A percentile compares a stretch with the other conserved stretches of the same genome.
phyloP scores from a whole-genome alignment of 2,329 filamentous ascomycete species.

The Alternaria arbusti region DNA sequence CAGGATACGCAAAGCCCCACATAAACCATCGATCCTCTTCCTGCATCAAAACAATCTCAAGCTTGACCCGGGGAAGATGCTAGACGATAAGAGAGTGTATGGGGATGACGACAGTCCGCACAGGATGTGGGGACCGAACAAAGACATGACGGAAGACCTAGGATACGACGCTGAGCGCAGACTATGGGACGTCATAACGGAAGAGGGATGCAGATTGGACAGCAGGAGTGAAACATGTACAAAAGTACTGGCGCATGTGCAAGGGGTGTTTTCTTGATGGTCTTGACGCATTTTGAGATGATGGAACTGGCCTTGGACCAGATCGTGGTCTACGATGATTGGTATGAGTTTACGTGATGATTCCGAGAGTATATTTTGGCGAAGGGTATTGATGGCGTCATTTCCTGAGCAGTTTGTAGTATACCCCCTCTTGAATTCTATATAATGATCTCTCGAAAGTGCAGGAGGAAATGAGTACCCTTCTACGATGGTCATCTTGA shows the following conservation, averaged over 20 bases:
- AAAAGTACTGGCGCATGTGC: conserved; percentile 13
- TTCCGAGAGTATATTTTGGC: background rate
- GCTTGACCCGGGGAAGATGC: conserved; percentile 20
- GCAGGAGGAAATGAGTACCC: background rate
- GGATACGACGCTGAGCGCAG: conserved; percentile 33
- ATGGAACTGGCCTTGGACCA: background rate
- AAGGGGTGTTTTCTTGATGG: conserved; percentile 26
- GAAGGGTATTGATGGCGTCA: background rate
- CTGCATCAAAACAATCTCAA: conserved; percentile 32
- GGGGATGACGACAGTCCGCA: conserved; percentile 15
- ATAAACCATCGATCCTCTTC: conserved; percentile 21
- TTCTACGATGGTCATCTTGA: background rate
- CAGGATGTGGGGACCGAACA: conserved; percentile 29
- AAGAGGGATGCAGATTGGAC: conserved; percentile 29
- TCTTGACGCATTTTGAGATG: conserved; percentile 8
- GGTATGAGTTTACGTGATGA: background rate
- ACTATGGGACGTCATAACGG: conserved; percentile 30
- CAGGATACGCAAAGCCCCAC: conserved; percentile 3
- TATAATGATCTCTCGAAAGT: background rate
- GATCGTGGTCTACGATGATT: background rate
- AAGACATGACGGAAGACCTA: conserved; percentile 19
- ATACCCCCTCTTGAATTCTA: background rate
- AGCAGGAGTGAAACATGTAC: conserved; percentile 15
- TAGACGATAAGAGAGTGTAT: conserved; percentile 11
- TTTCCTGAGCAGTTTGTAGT: background rate